Evolutionary conservation across 2,329 filamentous ascomycete species (phyloP).

Genomic region (Colletotrichum sp.): DNA sequence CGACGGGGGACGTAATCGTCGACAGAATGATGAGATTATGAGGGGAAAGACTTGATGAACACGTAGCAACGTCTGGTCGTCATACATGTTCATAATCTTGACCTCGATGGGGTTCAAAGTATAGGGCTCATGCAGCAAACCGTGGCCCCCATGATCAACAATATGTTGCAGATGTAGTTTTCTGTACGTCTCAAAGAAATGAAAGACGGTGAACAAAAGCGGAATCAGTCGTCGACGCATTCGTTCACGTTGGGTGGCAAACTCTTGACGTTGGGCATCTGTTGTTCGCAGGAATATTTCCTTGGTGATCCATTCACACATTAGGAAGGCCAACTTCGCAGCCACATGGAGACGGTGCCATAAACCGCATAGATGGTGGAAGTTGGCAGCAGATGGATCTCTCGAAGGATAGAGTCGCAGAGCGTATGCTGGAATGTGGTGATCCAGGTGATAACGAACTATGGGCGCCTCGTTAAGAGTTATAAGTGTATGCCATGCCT

Average conservation of each 20-base stretch:
- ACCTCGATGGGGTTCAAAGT: conserved; percentile 67
- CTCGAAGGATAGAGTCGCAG: conserved; percentile 61
- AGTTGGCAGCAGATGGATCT: conserved; percentile 52
- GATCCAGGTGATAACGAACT: conserved; percentile 63
- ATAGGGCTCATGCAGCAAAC: conserved; percentile 57
- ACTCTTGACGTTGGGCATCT: conserved; percentile 58
- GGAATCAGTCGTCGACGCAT: conserved; percentile 70
- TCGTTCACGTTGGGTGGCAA: conserved; percentile 64
- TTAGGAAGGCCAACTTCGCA: conserved; percentile 64
- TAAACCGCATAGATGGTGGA: conserved; percentile 67
- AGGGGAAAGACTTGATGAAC: conserved; percentile 70
- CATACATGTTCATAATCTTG: conserved; percentile 68
- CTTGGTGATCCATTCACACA: conserved; percentile 69
- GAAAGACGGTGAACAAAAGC: conserved; percentile 68
- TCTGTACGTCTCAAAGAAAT: conserved; percentile 71
- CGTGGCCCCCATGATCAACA: conserved; percentile 53
- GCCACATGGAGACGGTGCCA: conserved; percentile 71
- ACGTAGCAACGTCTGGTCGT: conserved; percentile 64
- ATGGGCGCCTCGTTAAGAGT: conserved; percentile 66
- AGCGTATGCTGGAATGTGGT: conserved; percentile 65
- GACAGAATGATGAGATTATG: conserved; percentile 68
- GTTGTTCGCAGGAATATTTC: conserved; percentile 67
- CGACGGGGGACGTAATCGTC: conserved; percentile 65
- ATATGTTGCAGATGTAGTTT: conserved; percentile 63
- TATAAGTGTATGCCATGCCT: conserved; percentile 63